Percentiles rank a stretch among this genome's conserved stretches.
phyloP scores from a whole-genome alignment of 1,139 yeast species.

The Scheffersomyces lignicola region DNA sequence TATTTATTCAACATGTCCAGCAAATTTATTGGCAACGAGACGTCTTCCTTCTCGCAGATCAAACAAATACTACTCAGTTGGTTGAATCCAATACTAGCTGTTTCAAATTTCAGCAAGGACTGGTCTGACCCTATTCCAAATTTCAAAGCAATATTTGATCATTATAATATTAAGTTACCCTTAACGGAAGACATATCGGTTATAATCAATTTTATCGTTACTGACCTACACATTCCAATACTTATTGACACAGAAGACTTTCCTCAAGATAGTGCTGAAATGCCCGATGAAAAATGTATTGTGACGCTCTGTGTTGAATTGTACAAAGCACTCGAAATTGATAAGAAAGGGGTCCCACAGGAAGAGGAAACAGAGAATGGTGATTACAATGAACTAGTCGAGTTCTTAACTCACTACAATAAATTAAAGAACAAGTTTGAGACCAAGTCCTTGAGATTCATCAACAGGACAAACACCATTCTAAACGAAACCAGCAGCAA shows the following conservation, averaged over 20 bases:
- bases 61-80: constrained; percentile 34
- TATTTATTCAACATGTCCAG: constrained; percentile 50
- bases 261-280: constrained; percentile 16
- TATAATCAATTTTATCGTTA: constrained; percentile 25
- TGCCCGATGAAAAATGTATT: constrained; percentile 67
- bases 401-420: constrained; percentile 21
- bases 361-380: neutral
- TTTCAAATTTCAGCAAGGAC: constrained; percentile 36
- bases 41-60: constrained; percentile 30
- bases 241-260: constrained; percentile 65
- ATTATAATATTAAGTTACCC: constrained; percentile 15
- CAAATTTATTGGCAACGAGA: constrained; percentile 36
- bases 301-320: constrained; percentile 66
- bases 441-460: constrained; percentile 28
- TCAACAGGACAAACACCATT: constrained; percentile 23
- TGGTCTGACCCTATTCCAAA: constrained; percentile 36
- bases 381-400: constrained; percentile 20
- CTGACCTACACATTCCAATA: constrained; percentile 51
- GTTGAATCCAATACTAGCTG: constrained; percentile 26
- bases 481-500: constrained; percentile 10
- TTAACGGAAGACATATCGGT: constrained; percentile 33
- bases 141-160: constrained; percentile 24
- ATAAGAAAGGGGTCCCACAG: constrained; percentile 8
- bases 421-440: constrained; percentile 32
- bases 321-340: constrained; percentile 52